Percentiles rank a stretch among this genome's conserved stretches.
These are phyloP conservation scores for Triangularia verruculosa DNA, from an alignment of 2,329 filamentous ascomycete genomes.

Conservation along the genomic window DNA sequence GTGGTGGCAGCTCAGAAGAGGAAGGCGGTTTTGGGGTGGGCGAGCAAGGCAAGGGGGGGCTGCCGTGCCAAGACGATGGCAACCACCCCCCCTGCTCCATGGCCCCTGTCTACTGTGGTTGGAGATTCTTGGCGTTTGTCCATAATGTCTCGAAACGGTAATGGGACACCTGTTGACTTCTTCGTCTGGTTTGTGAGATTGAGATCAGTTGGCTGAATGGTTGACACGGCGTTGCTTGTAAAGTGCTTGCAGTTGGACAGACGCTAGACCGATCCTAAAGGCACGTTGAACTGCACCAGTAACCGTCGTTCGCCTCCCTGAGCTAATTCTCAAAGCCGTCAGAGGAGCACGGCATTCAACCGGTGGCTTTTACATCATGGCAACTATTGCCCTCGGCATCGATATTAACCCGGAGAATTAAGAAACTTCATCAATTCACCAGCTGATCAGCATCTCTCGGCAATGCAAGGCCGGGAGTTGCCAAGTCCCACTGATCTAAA, in stretches of 20 bases:
- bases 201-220: not conserved
- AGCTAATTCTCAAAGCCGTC: not conserved
- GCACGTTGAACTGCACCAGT: too few species aligned
- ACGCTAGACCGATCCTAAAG: too few species aligned
- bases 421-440: not conserved
- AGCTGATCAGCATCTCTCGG: not conserved
- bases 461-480: not conserved
- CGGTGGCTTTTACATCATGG: not conserved
- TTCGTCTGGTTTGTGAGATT: too few species aligned
- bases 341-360: not conserved
- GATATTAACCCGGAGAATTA: not conserved
- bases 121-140: not conserved
- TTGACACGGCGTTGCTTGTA: too few species aligned
- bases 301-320: too few species aligned
- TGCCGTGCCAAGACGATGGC: not conserved
- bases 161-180: not conserved
- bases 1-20: not conserved
- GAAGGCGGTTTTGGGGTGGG: not conserved
- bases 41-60: too few species aligned
- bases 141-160: not conserved
- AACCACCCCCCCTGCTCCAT: not conserved
- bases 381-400: not conserved
- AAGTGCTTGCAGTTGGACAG: too few species aligned
- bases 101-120: not conserved
- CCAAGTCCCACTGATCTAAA: not conserved